Evolutionary conservation across 495 filamentous ascomycete species (phyloP), one percentile per base, ranked within the genome.

Genomic region (Penicillium pulvis): DNA sequence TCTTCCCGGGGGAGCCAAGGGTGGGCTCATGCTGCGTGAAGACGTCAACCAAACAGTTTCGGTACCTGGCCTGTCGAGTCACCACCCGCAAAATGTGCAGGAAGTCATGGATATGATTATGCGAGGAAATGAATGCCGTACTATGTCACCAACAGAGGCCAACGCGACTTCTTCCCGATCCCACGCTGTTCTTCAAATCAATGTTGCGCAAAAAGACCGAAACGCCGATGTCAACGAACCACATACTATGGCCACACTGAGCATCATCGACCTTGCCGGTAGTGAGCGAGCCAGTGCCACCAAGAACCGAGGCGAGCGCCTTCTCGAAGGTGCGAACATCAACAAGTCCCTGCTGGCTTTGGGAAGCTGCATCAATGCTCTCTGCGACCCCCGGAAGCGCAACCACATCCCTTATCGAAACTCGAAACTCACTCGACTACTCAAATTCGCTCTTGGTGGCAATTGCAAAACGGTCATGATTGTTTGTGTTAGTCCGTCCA

Each of bases 381-480:
- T 99, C 33, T 99, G 94, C 76, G 94, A 99, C 71, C 87, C 90
- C 19, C 85, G 89, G 35, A 97, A 95, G 78, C 87, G 84, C 54
- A 96, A 96, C 62, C 94, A 99, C 68, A 88, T 99, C 12, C 94
- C 94, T 2, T 99, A 99, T 76, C 85, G 94, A 57, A 97, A 99
- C 74, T 97, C 93, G 33, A 99, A 98, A 66, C 86, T 99, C 49
- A 99, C 94, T 2, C 89, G 94, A 43, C 79, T 99, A 1, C 84
- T 99, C 26, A 99, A 99, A 62, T 99, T 99, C 75, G 95, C 92
- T 2, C 82, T 99, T 1, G 94, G 94, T 45, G 94, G 94, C 3
- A 99, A 99, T 70, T 99, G 94, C 79, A 93, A 90, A 77, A 99
- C 94, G 11, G 94, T 99, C 65, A 99, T 99, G 94, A 99, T 99